phyloP scores from a whole-genome alignment of 139 green algal genomes.

The Tetraselmis striata region DNA sequence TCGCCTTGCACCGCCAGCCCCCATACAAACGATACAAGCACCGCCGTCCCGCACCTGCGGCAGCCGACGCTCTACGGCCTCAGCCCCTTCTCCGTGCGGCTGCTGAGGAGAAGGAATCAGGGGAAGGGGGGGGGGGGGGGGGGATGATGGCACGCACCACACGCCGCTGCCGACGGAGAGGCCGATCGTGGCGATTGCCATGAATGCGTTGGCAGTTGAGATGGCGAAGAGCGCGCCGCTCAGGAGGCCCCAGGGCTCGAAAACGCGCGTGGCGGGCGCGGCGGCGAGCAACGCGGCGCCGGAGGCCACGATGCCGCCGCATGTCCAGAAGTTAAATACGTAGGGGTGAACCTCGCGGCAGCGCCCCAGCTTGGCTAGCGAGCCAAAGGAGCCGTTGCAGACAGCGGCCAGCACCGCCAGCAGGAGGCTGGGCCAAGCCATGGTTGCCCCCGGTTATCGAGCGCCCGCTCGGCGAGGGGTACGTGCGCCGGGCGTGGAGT shows the following conservation, averaged over 20 bases:
- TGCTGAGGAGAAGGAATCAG: too few relatives aligned
- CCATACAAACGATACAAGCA: slow-evolving; percentile 22
- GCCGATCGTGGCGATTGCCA: slow-evolving; percentile 16
- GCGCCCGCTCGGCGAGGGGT: too few relatives aligned
- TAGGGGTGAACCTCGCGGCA: background rate
- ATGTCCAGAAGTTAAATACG: slow-evolving; percentile 18
- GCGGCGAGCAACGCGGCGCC: background rate
- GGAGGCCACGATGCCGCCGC: background rate
- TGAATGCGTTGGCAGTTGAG: slow-evolving; percentile 10
- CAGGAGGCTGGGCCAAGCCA: background rate
- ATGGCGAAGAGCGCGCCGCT: slow-evolving; percentile 22
- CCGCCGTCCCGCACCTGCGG: slow-evolving; percentile 19
- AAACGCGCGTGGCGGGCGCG: background rate
- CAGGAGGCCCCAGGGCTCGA: slow-evolving; percentile 17
- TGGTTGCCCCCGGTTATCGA: too few relatives aligned
- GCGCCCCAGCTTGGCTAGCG: slow-evolving; percentile 13
- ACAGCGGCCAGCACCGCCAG: slow-evolving; percentile 2
- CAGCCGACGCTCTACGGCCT: too few relatives aligned
- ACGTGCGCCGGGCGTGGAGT: too few relatives aligned
- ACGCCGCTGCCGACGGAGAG: slow-evolving; percentile 17
- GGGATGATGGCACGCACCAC: too few relatives aligned
- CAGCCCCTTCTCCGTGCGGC: too few relatives aligned
- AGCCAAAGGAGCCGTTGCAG: slow-evolving; percentile 26
- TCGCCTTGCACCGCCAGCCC: slow-evolving; percentile 14
- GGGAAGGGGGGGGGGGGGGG: too few relatives aligned